A percentile compares a stretch with the other conserved stretches of the same genome.
phyloP scores from a whole-genome alignment of 129 eudicot species.

The Erigeron canadensis region DNA sequence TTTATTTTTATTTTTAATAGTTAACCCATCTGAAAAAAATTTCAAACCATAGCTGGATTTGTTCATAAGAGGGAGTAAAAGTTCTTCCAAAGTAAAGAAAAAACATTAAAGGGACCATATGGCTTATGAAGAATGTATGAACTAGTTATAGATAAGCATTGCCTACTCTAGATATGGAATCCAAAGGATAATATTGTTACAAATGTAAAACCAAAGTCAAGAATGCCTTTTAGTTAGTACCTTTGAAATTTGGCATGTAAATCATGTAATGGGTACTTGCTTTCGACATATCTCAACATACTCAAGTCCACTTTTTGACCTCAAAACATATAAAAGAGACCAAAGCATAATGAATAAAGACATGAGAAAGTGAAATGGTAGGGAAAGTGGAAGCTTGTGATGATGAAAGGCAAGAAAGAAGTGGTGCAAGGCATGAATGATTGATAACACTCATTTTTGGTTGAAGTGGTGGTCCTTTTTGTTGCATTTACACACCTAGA shows the following conservation, averaged over 20 bases:
- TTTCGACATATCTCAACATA: conserved; percentile 34
- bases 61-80: background rate
- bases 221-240: conserved; percentile 29
- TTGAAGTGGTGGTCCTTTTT: conserved; percentile 30
- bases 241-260: conserved; percentile 42
- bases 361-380: conserved; percentile 39
- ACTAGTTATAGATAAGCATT: conserved; percentile 17
- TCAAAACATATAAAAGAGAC: conserved; percentile 37
- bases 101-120: background rate
- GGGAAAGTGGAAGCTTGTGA: conserved; percentile 46
- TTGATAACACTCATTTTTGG: conserved; percentile 27
- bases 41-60: conserved; percentile 12
- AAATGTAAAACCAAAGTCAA: conserved; percentile 32
- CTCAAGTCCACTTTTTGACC: conserved; percentile 48
- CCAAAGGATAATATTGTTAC: conserved; percentile 22
- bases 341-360: conserved; percentile 38
- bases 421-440: conserved; percentile 24
- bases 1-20: background rate
- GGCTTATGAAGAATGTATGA: background rate
- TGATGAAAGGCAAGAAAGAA: conserved; percentile 41
- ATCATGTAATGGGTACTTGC: conserved; percentile 34
- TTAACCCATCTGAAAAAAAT: background rate
- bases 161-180: conserved; percentile 9
- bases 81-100: background rate
- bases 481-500: background rate